Percentiles rank a stretch among this genome's conserved stretches.
Evolutionary conservation across 441 rosid genomes (phyloP).

Genomic region (Dalechampia spathulata): DNA sequence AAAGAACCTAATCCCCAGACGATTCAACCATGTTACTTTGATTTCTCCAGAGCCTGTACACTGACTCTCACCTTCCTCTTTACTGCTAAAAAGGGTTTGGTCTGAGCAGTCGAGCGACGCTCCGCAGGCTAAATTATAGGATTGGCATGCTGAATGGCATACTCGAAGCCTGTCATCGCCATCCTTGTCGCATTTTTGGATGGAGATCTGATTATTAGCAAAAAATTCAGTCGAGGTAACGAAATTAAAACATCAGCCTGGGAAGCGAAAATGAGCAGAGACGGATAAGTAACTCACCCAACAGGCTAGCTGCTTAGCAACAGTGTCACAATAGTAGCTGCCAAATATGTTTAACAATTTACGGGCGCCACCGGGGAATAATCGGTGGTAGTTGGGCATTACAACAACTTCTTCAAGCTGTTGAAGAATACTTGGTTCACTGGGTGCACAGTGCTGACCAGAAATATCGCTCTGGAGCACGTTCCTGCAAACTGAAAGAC

Average conservation of each 20-base stretch:
- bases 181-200: conserved; percentile 87
- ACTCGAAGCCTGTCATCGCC: conserved; percentile 95
- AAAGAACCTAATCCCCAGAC: conserved; percentile 40
- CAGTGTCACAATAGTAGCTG: conserved; percentile 72
- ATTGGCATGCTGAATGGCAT: conserved; percentile 88
- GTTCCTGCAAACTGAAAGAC: conserved; percentile 78
- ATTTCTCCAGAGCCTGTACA: conserved; percentile 85
- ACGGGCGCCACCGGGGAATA: conserved; percentile 83
- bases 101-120: conserved; percentile 96
- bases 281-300: conserved; percentile 62
- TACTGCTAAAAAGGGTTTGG: conserved; percentile 87
- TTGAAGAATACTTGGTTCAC: conserved; percentile 83
- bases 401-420: conserved; percentile 98
- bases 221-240: background rate
- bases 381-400: conserved; percentile 85
- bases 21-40: conserved; percentile 43
- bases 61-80: conserved; percentile 64
- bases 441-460: conserved; percentile 94
- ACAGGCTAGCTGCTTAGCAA: conserved; percentile 91
- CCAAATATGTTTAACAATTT: conserved; percentile 79
- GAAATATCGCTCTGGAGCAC: conserved; percentile 65
- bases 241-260: background rate
- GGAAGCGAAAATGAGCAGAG: background rate
- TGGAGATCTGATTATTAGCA: conserved; percentile 60
- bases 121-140: conserved; percentile 88